phyloP scores from a whole-genome alignment of 257 asterid species.

The Solanum neorickii region DNA sequence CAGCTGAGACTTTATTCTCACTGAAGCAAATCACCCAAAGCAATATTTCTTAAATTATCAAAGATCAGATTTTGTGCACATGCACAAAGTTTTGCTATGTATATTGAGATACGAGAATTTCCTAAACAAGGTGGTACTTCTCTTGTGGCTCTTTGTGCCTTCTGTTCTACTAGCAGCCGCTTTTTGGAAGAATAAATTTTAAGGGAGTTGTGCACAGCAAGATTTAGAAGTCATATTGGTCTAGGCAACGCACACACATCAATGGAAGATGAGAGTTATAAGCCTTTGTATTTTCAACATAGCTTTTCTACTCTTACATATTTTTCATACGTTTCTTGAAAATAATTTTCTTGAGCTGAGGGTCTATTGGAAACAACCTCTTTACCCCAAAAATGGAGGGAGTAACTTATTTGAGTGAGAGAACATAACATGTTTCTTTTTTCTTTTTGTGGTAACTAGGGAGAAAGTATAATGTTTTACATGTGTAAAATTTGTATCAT shows the following conservation, averaged over 20 bases:
- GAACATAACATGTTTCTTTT: neutral
- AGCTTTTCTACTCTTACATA: neutral
- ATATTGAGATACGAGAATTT: neutral
- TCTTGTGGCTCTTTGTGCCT: neutral
- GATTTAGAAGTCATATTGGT: neutral
- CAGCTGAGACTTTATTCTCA: neutral
- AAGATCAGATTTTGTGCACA: neutral
- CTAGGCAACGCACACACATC: neutral
- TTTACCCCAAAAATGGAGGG: neutral
- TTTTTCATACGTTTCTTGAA: neutral
- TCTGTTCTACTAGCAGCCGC: neutral
- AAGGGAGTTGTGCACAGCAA: neutral
- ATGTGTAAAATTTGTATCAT: neutral
- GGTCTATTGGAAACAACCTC: neutral
- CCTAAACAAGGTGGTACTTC: neutral
- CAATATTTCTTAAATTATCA: neutral
- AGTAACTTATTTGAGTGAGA: neutral
- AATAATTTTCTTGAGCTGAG: neutral
- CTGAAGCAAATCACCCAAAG: neutral
- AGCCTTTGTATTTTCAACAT: neutral
- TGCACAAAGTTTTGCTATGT: neutral
- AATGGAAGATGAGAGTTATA: neutral
- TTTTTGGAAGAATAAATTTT: neutral
- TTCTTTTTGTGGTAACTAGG: neutral
- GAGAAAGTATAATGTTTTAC: neutral